Base-by-base conservation (phyloP, 176 grass and related monocot genomes). In the Panicum miliaceum region DNA sequence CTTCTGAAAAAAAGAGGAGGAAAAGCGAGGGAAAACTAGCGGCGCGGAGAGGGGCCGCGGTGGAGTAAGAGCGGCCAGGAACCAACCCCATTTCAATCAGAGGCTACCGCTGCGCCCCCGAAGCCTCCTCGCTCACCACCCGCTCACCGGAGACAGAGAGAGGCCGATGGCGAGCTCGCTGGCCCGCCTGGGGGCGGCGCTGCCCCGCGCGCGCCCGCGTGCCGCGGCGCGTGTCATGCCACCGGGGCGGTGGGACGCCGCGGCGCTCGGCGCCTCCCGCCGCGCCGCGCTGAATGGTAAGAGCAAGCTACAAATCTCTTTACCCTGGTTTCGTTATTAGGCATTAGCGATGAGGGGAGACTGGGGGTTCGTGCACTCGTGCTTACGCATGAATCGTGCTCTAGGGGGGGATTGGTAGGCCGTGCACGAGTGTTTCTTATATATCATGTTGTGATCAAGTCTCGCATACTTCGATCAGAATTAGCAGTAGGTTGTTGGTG, bases 131-230 rank as follows among this genome's bases (percentile, higher is more conserved):
- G 38, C 27, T 56, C 48, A 0, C 87, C 86, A 46, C 63, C 13
- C 71, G 11, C 36, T 66, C 62, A 37, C 59, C 1, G 37, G 41
- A 75, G 76, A 68, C 22, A 50, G 37, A 14, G 29, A 22, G 68
- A 82, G 54, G 45, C 15, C 83, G 64, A 90, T 83, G 88, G 73
- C 88, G 79, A 78, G 88, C 73, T 86, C 84, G 48, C 73, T 90
- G 66, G 73, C 79, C 29, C 88, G 88, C 73, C 67, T 90, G 38
- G 84, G 84, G 20, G 84, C 88, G 37, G 79, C 57, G 73, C 84
- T 82, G 57, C 88, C 84, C 42, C 83, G 83, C 65, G 64, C 76
- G 60, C 59, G 81, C 37, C 82, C 69, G 53, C 69, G 35, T 3
- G 72, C 79, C 20, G 54, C 71, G 45, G 14, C 71, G 79, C 37